Conservation (phyloP, 2,329 filamentous ascomycete genomes). For the Plectosphaerella plurivora region DNA sequence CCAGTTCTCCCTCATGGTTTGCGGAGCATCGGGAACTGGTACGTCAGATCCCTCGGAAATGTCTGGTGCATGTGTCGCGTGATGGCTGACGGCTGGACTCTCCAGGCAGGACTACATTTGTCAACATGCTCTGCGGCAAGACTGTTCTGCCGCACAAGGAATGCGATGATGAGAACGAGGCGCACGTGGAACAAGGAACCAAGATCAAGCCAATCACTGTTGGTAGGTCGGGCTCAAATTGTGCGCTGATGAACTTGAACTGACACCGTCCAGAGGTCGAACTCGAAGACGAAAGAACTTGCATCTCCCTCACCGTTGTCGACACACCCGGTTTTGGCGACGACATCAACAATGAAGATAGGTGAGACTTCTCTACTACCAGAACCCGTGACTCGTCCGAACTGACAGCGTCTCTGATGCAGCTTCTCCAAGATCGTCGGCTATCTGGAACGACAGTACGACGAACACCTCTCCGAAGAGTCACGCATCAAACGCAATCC, state of each 20-base stretch:
- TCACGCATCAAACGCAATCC: slow-evolving; percentile 99
- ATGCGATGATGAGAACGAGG: slow-evolving; percentile 80
- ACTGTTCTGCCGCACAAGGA: slow-evolving; percentile 88
- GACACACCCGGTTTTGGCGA: slow-evolving; percentile 98
- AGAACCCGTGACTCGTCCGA: too few relatives aligned
- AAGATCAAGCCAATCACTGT: slow-evolving; percentile 98
- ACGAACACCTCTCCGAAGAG: slow-evolving; percentile 98
- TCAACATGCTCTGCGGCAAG: slow-evolving; percentile 98
- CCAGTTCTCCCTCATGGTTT: slow-evolving; percentile 99
- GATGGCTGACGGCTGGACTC: slow-evolving; percentile 8
- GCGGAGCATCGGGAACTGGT: slow-evolving; percentile 98
- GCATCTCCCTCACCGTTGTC: slow-evolving; percentile 96
- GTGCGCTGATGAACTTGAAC: neutral
- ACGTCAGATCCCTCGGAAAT: slow-evolving; percentile 32
- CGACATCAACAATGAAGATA: slow-evolving; percentile 98
- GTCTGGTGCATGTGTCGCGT: neutral
- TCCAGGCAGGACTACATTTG: slow-evolving; percentile 92
- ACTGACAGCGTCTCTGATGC: slow-evolving; percentile 2
- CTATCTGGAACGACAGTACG: slow-evolving; percentile 98
- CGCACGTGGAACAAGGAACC: slow-evolving; percentile 92
- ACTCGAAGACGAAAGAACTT: slow-evolving; percentile 95
- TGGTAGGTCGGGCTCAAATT: slow-evolving; percentile 47
- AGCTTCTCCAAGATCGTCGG: slow-evolving; percentile 98
- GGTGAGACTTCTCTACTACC: slow-evolving; percentile 47
- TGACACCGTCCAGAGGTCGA: slow-evolving; percentile 64